Evolutionary conservation across 179 eudicot species (phyloP), one percentile per base, ranked within the genome.

Genomic region (Spergularia azorica): DNA sequence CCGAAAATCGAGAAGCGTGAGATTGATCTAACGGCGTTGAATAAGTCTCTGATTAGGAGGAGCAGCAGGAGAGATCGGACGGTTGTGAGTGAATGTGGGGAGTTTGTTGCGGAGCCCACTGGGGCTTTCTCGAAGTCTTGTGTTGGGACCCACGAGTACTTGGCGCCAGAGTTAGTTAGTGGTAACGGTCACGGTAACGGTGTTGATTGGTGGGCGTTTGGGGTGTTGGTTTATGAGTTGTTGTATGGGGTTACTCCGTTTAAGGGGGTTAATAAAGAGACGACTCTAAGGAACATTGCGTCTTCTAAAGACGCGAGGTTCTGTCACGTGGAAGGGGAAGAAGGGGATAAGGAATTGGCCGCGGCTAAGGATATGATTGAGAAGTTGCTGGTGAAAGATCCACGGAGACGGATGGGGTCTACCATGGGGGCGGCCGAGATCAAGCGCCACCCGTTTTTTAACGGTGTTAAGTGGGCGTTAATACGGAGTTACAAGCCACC

Each of bases 181-280:
- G 98, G 97, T 5, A 80, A 76, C 78, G 97, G 98, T 5, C 97
- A 95, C 75, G 95, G 98, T 18, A 95, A 89, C 83, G 97, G 95
- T 1, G 98, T 95, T 3, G 98, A 95, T 66, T 93, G 97, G 98
- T 95, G 98, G 98, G 98, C 95, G 3, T 95, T 92, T n/a, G 98
- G 97, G 59, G 90, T 95, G 1, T 81, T 95, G 67, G 6, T 93
- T 0, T 90, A 95, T 67, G 98, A 95, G 79, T 68, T 95, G 7
- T 14, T 95, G 18, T 83, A 78, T 58, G 98, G 98, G 0, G 80
- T 86, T 62, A 95, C 98, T 5, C 98, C 98, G 71, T 95, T 95
- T 70, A 90, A 90, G 66, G 98, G 98, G 4, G 80, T 72, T 9
- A 89, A 78, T 70, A 95, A 92, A 71, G 95, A 95, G 67, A 84